Percentiles rank a stretch among this genome's conserved stretches.
Evolutionary conservation across 2,329 filamentous ascomycete species (phyloP).

Genomic region (Aspergillus sojae): DNA sequence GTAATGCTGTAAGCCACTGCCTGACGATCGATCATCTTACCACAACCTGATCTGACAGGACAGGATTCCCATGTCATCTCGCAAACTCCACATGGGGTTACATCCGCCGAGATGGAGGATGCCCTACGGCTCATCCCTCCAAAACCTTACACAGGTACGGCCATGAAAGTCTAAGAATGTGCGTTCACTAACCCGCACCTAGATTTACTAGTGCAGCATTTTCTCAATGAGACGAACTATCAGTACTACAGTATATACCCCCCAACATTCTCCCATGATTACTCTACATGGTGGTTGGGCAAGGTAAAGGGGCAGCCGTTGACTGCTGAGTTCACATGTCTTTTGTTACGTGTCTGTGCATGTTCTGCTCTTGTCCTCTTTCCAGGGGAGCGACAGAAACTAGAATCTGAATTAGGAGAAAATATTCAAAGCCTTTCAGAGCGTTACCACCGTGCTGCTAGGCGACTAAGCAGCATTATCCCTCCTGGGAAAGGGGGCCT

Average conservation of each 20-base stretch:
- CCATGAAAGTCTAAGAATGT: not conserved
- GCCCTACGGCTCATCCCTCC: conserved; percentile 37
- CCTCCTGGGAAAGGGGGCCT: conserved; percentile 48
- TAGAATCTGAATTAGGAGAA: conserved; percentile 50
- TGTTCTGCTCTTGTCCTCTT: conserved; percentile 50
- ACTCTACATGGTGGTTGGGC: conserved; percentile 51
- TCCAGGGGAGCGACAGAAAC: conserved; percentile 38
- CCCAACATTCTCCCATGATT: conserved; percentile 48
- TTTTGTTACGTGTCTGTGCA: conserved; percentile 51
- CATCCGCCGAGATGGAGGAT: conserved; percentile 36
- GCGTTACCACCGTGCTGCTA: conserved; percentile 47
- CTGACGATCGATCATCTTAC: not conserved
- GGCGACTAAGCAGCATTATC: conserved; percentile 47
- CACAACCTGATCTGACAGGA: conserved; percentile 7
- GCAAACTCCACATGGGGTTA: not conserved
- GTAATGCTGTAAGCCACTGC: not conserved
- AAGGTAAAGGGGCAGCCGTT: conserved; percentile 37
- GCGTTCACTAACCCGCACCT: not conserved
- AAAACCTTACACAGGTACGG: conserved; percentile 42
- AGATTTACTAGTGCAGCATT: conserved; percentile 53
- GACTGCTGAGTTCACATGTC: conserved; percentile 50
- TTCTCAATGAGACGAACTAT: conserved; percentile 48
- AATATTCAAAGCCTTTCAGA: conserved; percentile 43
- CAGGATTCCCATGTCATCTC: not conserved
- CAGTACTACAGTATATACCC: conserved; percentile 53